Conservation (phyloP, 805 yeast species). For the Alloascoidea hylecoeti region DNA sequence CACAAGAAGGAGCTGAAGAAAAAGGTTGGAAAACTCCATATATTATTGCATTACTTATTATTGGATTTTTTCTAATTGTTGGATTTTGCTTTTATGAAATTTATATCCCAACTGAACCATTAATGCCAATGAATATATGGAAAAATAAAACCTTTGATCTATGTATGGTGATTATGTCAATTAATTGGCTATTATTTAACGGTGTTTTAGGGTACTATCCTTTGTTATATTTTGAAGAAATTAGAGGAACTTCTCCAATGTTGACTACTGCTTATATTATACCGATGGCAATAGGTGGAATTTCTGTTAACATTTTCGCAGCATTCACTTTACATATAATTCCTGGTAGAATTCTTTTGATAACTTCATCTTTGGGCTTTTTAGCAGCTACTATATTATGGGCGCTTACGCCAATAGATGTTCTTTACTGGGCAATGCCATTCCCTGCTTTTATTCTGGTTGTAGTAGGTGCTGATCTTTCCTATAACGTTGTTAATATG, state of each 20-base stretch:
- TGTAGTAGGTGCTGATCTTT: conserved; percentile 33
- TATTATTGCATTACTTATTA: conserved; percentile 25
- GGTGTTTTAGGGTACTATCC: conserved; percentile 26
- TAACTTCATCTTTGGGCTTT: conserved; percentile 19
- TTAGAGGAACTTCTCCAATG: conserved; percentile 22
- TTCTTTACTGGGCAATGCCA: conserved; percentile 28
- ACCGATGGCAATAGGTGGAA: conserved; percentile 28
- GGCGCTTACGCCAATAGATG: conserved; percentile 21
- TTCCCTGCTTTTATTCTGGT: conserved; percentile 25
- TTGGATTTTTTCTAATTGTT: conserved; percentile 21
- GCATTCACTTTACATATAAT: conserved; percentile 29
- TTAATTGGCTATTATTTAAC: conserved; percentile 27
- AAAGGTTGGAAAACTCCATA: conserved; percentile 31
- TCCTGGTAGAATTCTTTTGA: conserved; percentile 24
- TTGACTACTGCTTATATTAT: conserved; percentile 27
- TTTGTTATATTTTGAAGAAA: conserved; percentile 26
- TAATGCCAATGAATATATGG: conserved; percentile 32
- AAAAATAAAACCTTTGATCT: conserved; percentile 22
- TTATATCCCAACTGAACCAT: conserved; percentile 23
- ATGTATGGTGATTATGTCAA: conserved; percentile 20
- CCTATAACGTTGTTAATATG: conserved; percentile 30
- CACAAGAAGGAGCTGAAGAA: conserved; percentile 26
- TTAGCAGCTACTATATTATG: conserved; percentile 23
- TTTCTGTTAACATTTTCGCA: conserved; percentile 28
- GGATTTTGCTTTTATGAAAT: conserved; percentile 23